Evolutionary conservation across 805 yeast species (phyloP), one percentile per base, ranked within the genome.

Genomic region (Pichia exigua): DNA sequence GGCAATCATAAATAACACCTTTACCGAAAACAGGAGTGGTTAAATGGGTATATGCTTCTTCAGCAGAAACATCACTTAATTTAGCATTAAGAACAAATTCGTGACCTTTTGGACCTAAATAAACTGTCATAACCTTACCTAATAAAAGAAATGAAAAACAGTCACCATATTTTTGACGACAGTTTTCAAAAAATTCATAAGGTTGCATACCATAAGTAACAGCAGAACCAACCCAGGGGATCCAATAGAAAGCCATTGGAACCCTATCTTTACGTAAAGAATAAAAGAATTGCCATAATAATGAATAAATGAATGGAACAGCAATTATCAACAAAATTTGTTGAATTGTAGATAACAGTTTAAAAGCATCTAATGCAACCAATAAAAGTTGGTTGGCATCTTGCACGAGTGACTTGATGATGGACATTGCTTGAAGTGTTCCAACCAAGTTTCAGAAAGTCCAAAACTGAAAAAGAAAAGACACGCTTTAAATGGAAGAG

Each of bases 21-120:
- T 90, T 82, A 61, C 99, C 99, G 61, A 94, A 94, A 17, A 90
- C 97, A 15, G 99, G 99, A n/a, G 98, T 92, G n/a, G 99, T 94
- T 70, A 94, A 77, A 66, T 91, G 97, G 56, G 84, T 77, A 73
- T 94, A 94, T 41, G 97, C 98, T 46, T 87, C 97, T 68, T 94
- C 98, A 46, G 99, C 99, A 46, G 90, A 83, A 24, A 91, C 98
- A 61, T 89, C 96, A 30, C 83, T 79, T 49, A 86, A 75, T 70
- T 87, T 91, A 43, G 96, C 88, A 69, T 94, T 94, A 60, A 94
- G 81, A 45, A 92, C 89, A 66, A 94, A 91, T 68, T 94, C 99
- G 69, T 94, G 97, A 59, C 99, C 99, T 71, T 87, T 87, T 61
- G 98, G 97, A 47, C 98, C 99, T 61, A 94, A 74, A 65, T 88